Percentiles rank a stretch among this genome's conserved stretches.
Evolutionary conservation across 1,139 yeast genomes (phyloP).

Genomic region (Yamadazyma songkhlaensis): DNA sequence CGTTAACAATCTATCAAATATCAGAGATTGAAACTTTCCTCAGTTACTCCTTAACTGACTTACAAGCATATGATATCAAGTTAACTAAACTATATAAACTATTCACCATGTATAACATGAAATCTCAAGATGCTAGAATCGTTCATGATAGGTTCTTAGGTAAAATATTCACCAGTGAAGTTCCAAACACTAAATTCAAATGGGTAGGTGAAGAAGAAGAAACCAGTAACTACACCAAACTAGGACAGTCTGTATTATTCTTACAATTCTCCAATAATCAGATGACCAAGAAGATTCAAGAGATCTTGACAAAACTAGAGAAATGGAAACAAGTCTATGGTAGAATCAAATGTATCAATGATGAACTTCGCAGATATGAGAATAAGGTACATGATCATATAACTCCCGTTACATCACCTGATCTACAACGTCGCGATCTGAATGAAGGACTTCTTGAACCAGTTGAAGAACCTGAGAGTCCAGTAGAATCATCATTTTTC

Average conservation of each 20-base stretch:
- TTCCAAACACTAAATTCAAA: constrained; percentile 9
- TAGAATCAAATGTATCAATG: constrained; percentile 26
- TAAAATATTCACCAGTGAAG: constrained; percentile 14
- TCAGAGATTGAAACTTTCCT: constrained; percentile 57
- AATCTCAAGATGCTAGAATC: constrained; percentile 39
- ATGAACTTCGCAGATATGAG: constrained; percentile 29
- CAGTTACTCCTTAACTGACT: constrained; percentile 49
- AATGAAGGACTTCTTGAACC: constrained; percentile 1
- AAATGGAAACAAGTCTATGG: constrained; percentile 50
- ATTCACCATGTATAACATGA: constrained; percentile 40
- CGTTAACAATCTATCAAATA: constrained; percentile 24
- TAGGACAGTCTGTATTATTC: constrained; percentile 26
- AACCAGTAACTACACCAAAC: constrained; percentile 12
- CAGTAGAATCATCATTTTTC: constrained; percentile 21
- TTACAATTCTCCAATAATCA: constrained; percentile 31
- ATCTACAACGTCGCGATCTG: background rate
- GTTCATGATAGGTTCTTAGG: constrained; percentile 20
- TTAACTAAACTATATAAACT: constrained; percentile 43
- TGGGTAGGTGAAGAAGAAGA: constrained; percentile 13
- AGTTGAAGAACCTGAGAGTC: constrained; percentile 7
- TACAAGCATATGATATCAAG: constrained; percentile 28
- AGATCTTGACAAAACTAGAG: constrained; percentile 36
- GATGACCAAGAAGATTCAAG: constrained; percentile 37
- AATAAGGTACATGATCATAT: constrained; percentile 11
- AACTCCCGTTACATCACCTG: background rate